These are phyloP conservation scores for Cytospora schulzeri DNA, from an alignment of 2,329 filamentous ascomycete genomes.

Conservation along the genomic window DNA sequence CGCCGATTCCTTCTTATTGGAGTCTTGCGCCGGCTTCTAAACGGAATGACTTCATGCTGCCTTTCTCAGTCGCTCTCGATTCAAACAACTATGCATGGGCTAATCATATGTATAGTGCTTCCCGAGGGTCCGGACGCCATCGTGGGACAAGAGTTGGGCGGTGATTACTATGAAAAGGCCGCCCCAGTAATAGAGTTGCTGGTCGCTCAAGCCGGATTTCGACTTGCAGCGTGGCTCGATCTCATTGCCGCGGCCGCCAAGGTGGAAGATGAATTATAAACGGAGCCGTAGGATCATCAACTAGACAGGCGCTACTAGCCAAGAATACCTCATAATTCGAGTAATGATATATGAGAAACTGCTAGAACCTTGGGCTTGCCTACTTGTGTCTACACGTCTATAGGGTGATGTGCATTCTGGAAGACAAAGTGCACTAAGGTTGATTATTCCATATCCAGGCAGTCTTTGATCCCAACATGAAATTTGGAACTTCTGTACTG, in stretches of 20 bases:
- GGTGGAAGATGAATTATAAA: constrained; percentile 38
- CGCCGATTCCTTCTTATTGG: not conserved
- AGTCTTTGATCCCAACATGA: too few relatives aligned
- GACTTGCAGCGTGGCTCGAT: constrained; percentile 69
- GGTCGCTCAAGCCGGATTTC: constrained; percentile 69
- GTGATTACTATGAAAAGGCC: constrained; percentile 64
- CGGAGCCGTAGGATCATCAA: not conserved
- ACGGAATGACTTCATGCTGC: not conserved
- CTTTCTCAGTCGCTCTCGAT: too few relatives aligned
- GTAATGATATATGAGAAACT: not conserved
- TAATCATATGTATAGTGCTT: constrained; percentile 49
- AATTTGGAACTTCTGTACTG: not conserved
- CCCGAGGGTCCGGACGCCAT: constrained; percentile 63
- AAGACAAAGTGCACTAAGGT: too few relatives aligned
- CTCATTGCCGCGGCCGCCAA: constrained; percentile 51
- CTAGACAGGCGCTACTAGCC: too few relatives aligned
- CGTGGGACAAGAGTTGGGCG: constrained; percentile 60
- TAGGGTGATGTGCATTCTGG: too few relatives aligned
- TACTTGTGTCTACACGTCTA: too few relatives aligned
- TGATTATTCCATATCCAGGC: too few relatives aligned
- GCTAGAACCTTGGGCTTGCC: too few relatives aligned
- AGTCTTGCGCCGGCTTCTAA: not conserved
- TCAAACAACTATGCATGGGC: constrained; percentile 26
- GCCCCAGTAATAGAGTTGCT: constrained; percentile 66
- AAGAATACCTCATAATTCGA: not conserved